A percentile compares a stretch with the other conserved stretches of the same genome.
These are phyloP conservation scores for Cordyceps cicadae DNA, from an alignment of 2,329 filamentous ascomycete genomes.

Conservation along the genomic window DNA sequence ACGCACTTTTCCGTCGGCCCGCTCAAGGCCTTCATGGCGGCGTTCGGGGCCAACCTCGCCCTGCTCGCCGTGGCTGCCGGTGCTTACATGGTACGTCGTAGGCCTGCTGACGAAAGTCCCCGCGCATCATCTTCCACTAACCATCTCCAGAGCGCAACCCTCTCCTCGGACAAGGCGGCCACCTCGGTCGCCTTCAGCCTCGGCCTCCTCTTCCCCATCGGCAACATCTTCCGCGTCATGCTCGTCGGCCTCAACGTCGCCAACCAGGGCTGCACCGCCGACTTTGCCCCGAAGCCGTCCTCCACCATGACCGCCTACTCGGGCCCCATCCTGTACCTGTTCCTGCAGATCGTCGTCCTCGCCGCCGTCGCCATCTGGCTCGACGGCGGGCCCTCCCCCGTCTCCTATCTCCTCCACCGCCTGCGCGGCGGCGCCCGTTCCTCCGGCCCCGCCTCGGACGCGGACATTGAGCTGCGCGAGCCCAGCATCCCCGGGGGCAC, in stretches of 20 bases:
- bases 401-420: neutral
- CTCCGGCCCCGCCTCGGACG: neutral
- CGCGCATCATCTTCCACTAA: too few relatives aligned
- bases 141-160: neutral
- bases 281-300: constrained; percentile 55
- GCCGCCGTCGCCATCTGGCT: constrained; percentile 65
- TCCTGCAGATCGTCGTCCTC: constrained; percentile 60
- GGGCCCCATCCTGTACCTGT: constrained; percentile 70
- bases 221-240: constrained; percentile 56
- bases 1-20: constrained; percentile 55
- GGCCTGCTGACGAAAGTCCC: too few relatives aligned
- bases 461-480: constrained; percentile 6
- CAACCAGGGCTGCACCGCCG: constrained; percentile 60
- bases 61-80: constrained; percentile 37
- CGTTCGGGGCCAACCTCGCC: constrained; percentile 56
- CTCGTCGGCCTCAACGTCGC: constrained; percentile 72
- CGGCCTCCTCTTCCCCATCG: constrained; percentile 18
- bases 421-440: neutral
- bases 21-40: constrained; percentile 61
- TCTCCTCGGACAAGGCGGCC: constrained; percentile 8
- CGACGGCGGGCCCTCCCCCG: constrained; percentile 50
- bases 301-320: constrained; percentile 63
- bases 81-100: neutral
- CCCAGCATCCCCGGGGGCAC: neutral
- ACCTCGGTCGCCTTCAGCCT: constrained; percentile 14